These are phyloP conservation scores for Cryptococcus sp. DNA, from an alignment of 1,284 basidiomycete genomes.

Conservation along the genomic window DNA sequence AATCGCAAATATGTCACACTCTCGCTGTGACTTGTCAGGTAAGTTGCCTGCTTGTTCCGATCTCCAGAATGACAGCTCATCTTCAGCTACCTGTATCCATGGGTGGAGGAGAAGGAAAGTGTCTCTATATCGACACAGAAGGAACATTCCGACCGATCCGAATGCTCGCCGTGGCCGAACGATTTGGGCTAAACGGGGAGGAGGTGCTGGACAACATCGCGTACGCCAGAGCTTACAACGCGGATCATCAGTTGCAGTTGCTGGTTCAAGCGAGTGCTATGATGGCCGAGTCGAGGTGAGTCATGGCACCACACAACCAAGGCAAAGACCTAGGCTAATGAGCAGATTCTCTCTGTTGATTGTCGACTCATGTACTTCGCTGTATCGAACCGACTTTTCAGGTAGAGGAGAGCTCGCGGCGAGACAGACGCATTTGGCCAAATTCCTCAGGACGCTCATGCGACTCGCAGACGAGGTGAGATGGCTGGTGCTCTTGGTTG, in stretches of 20 bases:
- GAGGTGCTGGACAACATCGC: conserved; percentile 98
- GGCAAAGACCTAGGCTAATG: neutral
- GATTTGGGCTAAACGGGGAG: conserved; percentile 92
- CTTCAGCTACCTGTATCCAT: conserved; percentile 78
- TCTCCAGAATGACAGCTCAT: conserved; percentile 1
- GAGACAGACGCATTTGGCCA: conserved; percentile 94
- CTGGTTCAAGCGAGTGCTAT: conserved; percentile 88
- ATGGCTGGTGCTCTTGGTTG: neutral
- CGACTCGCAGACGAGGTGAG: conserved; percentile 89
- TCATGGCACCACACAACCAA: too few relatives aligned
- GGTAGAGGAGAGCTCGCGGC: conserved; percentile 94
- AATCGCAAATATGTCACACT: conserved; percentile 97
- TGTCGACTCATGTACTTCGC: conserved; percentile 92
- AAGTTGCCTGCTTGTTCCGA: neutral
- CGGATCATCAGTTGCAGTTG: conserved; percentile 91
- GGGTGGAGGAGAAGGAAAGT: conserved; percentile 99
- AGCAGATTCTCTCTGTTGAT: conserved; percentile 91
- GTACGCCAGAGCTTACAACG: conserved; percentile 97
- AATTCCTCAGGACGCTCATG: conserved; percentile 88
- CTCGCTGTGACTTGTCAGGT: conserved; percentile 94
- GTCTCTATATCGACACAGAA: conserved; percentile 97
- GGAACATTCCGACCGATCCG: conserved; percentile 97
- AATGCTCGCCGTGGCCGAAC: conserved; percentile 87
- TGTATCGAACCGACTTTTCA: conserved; percentile 94
- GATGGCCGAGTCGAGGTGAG: conserved; percentile 91